These are phyloP conservation scores for Aurinia saxatilis DNA, from an alignment of 345 rosid genomes.

Conservation along the genomic window DNA sequence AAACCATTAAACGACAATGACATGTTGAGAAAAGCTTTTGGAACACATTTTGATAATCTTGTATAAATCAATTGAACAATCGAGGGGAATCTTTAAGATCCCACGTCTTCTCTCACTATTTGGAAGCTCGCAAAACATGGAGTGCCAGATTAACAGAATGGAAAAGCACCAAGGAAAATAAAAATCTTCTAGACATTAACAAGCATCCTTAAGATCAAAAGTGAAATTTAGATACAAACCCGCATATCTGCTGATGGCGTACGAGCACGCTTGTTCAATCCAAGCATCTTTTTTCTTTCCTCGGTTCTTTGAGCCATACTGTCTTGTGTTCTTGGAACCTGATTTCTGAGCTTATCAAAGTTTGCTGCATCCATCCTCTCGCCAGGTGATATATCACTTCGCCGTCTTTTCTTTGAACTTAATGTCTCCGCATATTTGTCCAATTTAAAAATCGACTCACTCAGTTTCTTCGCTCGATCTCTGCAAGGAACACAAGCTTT, in stretches of 20 bases:
- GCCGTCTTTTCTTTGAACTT: conserved; percentile 68
- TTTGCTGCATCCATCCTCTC: conserved; percentile 59
- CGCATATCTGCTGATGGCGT: conserved; percentile 56
- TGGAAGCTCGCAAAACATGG: background rate
- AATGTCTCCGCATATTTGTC: conserved; percentile 64
- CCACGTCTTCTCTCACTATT: background rate
- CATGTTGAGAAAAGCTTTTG: background rate
- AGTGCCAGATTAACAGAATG: background rate
- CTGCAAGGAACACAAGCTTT: conserved; percentile 41
- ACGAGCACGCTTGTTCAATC: conserved; percentile 73
- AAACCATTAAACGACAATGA: conserved; percentile 14
- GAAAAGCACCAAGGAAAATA: background rate
- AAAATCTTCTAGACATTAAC: background rate
- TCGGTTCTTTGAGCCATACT: conserved; percentile 54
- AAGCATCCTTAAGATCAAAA: conserved; percentile 6
- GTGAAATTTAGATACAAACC: conserved; percentile 50
- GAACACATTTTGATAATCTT: background rate
- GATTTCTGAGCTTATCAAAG: conserved; percentile 54
- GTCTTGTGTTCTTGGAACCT: conserved; percentile 58
- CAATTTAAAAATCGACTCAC: conserved; percentile 59
- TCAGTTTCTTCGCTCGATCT: conserved; percentile 60
- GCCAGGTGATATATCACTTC: conserved; percentile 44
- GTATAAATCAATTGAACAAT: conserved; percentile 1
- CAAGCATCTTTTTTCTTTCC: conserved; percentile 66
- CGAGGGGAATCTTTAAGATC: background rate